A percentile compares a stretch with the other conserved stretches of the same genome.
These are phyloP conservation scores for Xylariaceae sp. DNA, from an alignment of 2,329 filamentous ascomycete species.

Conservation along the genomic window DNA sequence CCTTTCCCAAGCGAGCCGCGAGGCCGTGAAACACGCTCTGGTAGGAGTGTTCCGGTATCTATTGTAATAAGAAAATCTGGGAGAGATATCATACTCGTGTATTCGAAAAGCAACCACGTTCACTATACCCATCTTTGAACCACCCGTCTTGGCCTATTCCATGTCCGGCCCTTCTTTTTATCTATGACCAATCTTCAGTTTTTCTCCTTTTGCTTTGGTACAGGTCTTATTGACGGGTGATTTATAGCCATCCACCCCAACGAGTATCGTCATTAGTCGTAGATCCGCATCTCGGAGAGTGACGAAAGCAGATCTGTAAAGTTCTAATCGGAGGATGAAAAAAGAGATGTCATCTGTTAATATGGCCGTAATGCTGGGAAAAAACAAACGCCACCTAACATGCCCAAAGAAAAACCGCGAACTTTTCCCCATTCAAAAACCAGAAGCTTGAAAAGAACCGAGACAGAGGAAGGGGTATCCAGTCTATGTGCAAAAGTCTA, in stretches of 20 bases:
- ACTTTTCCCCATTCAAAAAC: constrained; percentile 39
- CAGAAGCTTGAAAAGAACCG: constrained; percentile 27
- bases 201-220: constrained; percentile 19
- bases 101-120: constrained; percentile 17
- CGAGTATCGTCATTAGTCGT: constrained; percentile 27
- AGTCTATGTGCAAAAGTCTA: constrained; percentile 41
- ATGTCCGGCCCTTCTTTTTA: constrained; percentile 22
- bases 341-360: constrained; percentile 17
- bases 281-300: constrained; percentile 14
- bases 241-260: constrained; percentile 15
- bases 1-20: constrained; percentile 26
- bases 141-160: constrained; percentile 18
- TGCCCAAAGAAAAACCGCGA: constrained; percentile 36
- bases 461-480: constrained; percentile 38
- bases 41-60: constrained; percentile 19
- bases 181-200: background rate
- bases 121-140: constrained; percentile 23
- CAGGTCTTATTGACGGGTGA: constrained; percentile 18
- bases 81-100: constrained; percentile 11
- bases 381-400: constrained; percentile 37
- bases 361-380: constrained; percentile 37
- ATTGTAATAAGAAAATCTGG: constrained; percentile 16
- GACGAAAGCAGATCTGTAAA: constrained; percentile 9
- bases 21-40: constrained; percentile 21
- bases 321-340: constrained; percentile 15